Conservation (phyloP, 306 rosid genomes). For the Sesbania bispinosa region DNA sequence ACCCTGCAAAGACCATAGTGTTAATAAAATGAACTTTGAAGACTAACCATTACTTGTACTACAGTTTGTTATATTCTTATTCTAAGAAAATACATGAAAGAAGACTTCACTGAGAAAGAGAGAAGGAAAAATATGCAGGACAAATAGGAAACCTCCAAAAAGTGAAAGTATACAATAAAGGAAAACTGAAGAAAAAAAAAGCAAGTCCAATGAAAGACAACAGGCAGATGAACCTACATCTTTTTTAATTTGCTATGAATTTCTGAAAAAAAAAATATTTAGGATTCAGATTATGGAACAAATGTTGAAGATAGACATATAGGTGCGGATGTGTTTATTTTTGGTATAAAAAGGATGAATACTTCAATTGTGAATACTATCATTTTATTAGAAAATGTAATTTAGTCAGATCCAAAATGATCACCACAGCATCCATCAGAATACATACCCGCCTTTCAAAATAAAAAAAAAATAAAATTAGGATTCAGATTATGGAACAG, state of each 20-base stretch:
- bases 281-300: background rate
- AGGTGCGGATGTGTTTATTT: background rate
- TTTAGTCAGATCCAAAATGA: background rate
- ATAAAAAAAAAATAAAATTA: background rate
- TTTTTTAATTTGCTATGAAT: background rate
- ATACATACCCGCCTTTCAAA: too few relatives aligned
- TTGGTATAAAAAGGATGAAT: background rate
- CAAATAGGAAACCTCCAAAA: background rate
- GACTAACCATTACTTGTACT: background rate
- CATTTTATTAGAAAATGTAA: background rate
- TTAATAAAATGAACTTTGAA: conserved; percentile 18
- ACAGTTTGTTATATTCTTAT: background rate
- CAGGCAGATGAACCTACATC: background rate
- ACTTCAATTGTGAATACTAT: background rate
- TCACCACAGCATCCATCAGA: conserved; percentile 1
- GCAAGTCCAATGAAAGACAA: background rate
- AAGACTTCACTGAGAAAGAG: background rate
- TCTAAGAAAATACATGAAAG: conserved; percentile 1
- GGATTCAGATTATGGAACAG: background rate
- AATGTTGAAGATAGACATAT: background rate
- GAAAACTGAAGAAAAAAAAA: background rate
- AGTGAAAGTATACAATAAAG: background rate
- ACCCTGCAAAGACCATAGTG: conserved; percentile 30
- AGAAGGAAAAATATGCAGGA: background rate
- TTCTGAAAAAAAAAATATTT: background rate